These are phyloP conservation scores for Candida silvatica DNA, from an alignment of 805 yeast genomes.

Conservation along the genomic window DNA sequence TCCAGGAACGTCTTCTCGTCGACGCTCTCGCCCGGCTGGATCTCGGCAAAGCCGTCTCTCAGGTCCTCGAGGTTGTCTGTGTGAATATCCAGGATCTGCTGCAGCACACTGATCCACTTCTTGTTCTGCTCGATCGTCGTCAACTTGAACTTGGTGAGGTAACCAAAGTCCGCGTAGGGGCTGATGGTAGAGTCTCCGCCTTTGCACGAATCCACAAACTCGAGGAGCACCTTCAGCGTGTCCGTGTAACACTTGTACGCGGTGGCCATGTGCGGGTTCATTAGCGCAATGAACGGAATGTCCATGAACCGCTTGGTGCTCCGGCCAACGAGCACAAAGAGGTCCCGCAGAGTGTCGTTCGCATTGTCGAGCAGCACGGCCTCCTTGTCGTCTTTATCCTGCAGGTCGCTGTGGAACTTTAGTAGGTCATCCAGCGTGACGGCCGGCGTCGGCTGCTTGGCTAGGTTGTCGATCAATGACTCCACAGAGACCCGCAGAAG, in stretches of 20 bases:
- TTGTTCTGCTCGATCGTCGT: slow-evolving; percentile 43
- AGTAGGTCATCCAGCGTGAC: slow-evolving; percentile 3
- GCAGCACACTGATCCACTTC: slow-evolving; percentile 42
- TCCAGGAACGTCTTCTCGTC: slow-evolving; percentile 45
- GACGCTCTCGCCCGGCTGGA: slow-evolving; percentile 29
- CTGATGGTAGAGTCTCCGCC: slow-evolving; percentile 6
- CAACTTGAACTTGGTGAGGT: slow-evolving; percentile 27
- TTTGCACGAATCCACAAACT: slow-evolving; percentile 29
- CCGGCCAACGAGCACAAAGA: slow-evolving; percentile 59
- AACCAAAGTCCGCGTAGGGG: slow-evolving; percentile 12
- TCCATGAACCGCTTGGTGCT: slow-evolving; percentile 62
- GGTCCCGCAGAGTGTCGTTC: slow-evolving; percentile 44
- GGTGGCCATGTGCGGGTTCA: slow-evolving; percentile 80
- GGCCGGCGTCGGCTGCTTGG: slow-evolving; percentile 3
- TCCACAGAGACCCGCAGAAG: slow-evolving; percentile 1
- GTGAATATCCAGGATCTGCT: slow-evolving; percentile 62
- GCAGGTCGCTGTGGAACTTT: background rate
- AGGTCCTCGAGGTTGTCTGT: slow-evolving; percentile 76
- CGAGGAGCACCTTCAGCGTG: slow-evolving; percentile 48
- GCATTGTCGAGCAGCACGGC: slow-evolving; percentile 26
- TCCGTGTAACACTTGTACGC: slow-evolving; percentile 67
- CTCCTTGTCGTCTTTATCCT: background rate
- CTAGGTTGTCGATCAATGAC: background rate
- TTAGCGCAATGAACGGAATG: slow-evolving; percentile 74
- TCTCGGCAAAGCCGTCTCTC: slow-evolving; percentile 68